Base-by-base conservation (phyloP, 805 yeast genomes). In the Pichia rugopelliculosa region DNA sequence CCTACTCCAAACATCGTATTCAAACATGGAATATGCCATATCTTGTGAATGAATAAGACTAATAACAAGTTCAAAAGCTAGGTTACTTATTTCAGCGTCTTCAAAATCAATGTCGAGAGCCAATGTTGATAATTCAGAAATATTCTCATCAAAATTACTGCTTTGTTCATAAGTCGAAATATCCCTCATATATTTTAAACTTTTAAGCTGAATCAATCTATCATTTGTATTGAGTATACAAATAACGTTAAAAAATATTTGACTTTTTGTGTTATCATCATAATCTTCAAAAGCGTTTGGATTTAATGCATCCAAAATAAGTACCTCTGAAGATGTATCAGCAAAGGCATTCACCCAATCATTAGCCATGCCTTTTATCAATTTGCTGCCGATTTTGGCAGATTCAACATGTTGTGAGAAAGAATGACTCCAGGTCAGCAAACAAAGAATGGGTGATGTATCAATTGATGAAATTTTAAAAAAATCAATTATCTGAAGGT, bases 271-370 rank as follows among this genome's bases (percentile, higher is more conserved):
- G 2, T 12, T 13, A 11, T 30, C 9, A n/a, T 15, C 25, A 18
- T 24, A 20, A 26, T 27, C 13, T 6, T 27, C 2, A 25, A 22
- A 20, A 3, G 15, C 11, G 12, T 39, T 4, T 12, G 17, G 11
- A 13, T 6, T 7, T 22, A 34, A 15, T 15, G 21, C 15, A 30
- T 10, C 6, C n/a, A 6, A 30, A n/a, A 30, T 30, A 6, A n/a
- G 6, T 15, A 18, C 3, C 15, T 6, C 9, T 30, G 34, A 18
- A 15, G 6, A 3, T n/a, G 4, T n/a, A 6, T 33, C 39, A 13
- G 15, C 27, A 41, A 18, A 41, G 15, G 39, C 17, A 18, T 17
- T 33, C 4, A 39, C n/a, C 47, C 47, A 44, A 22, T 44, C 47
- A 11, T 17, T 17, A 3, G 36, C 20, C 23, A 44, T 38, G 18